Conservation (phyloP, 2,329 filamentous ascomycete species). For the Fusarium sulawesiense region DNA sequence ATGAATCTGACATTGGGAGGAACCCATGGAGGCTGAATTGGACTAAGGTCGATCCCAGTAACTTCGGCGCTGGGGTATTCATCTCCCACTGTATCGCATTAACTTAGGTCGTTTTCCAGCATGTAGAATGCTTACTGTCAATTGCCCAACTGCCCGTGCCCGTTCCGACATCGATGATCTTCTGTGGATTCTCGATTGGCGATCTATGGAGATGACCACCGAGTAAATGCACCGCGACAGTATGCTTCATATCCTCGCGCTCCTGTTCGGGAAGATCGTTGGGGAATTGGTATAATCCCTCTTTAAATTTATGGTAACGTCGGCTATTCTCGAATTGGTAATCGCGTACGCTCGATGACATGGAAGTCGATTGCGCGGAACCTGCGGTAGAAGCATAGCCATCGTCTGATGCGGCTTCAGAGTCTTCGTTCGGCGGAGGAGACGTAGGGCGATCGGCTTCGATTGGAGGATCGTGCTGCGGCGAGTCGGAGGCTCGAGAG, state of each 20-base stretch:
- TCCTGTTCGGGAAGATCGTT: slow-evolving; percentile 60
- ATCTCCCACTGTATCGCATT: slow-evolving; percentile 48
- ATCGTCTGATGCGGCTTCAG: slow-evolving; percentile 22
- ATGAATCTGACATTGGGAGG: slow-evolving; percentile 55
- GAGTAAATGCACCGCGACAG: slow-evolving; percentile 51
- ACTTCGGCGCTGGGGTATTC: slow-evolving; percentile 54
- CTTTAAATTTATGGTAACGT: slow-evolving; percentile 56
- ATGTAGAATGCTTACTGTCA: slow-evolving; percentile 46
- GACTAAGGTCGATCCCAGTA: slow-evolving; percentile 54
- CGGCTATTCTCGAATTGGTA: slow-evolving; percentile 57
- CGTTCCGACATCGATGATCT: slow-evolving; percentile 57
- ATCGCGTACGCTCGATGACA: slow-evolving; percentile 50
- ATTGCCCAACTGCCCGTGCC: slow-evolving; percentile 58
- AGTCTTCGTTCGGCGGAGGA: slow-evolving; percentile 3
- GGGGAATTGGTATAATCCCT: slow-evolving; percentile 54
- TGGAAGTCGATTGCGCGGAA: slow-evolving; percentile 34
- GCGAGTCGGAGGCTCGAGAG: neutral
- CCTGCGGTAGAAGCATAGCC: slow-evolving; percentile 24
- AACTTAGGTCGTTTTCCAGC: neutral
- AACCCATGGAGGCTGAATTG: slow-evolving; percentile 55
- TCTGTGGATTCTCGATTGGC: slow-evolving; percentile 53
- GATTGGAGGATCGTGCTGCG: slow-evolving; percentile 26
- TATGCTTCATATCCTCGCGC: slow-evolving; percentile 58
- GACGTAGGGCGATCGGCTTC: slow-evolving; percentile 5
- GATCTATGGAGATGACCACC: slow-evolving; percentile 55